Evolutionary conservation across 345 rosid species (phyloP).

Genomic region (Populus nigra): DNA sequence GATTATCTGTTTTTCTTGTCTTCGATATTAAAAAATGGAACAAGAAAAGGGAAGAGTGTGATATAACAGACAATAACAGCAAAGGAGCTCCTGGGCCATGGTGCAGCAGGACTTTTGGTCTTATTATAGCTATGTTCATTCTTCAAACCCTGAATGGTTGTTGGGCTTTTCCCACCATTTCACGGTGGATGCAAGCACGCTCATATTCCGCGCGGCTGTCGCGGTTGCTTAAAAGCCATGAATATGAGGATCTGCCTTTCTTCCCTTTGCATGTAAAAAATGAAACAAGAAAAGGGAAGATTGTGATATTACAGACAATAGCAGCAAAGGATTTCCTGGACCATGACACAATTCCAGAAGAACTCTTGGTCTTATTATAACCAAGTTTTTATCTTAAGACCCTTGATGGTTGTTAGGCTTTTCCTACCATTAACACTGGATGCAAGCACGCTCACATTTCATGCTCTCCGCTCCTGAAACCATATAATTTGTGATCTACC

Average conservation of each 20-base stretch:
- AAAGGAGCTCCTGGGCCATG: slow-evolving; percentile 62
- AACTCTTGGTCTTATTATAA: slow-evolving; percentile 72
- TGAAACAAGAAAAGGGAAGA: background rate
- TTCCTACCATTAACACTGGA: slow-evolving; percentile 82
- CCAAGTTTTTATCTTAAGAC: slow-evolving; percentile 70
- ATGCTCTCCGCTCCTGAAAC: slow-evolving; percentile 26
- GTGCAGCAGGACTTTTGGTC: slow-evolving; percentile 87
- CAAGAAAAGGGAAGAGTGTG: background rate
- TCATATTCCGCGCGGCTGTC: slow-evolving; percentile 56
- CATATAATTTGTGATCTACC: too few species aligned
- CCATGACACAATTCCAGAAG: slow-evolving; percentile 86
- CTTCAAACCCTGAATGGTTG: slow-evolving; percentile 81
- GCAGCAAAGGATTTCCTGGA: slow-evolving; percentile 47
- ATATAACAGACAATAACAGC: background rate
- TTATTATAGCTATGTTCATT: slow-evolving; percentile 73
- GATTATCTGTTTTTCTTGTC: too few species aligned
- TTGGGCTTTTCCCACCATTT: slow-evolving; percentile 83
- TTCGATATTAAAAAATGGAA: too few species aligned
- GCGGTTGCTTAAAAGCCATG: slow-evolving; percentile 12
- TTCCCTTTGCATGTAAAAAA: too few species aligned
- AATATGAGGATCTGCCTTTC: background rate
- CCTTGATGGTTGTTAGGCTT: slow-evolving; percentile 82
- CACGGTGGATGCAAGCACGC: slow-evolving; percentile 70
- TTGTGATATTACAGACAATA: background rate
- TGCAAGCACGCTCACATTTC: slow-evolving; percentile 73